These are phyloP conservation scores for Fusarium pseudonygamai DNA, from an alignment of 2,329 filamentous ascomycete species.

Conservation along the genomic window DNA sequence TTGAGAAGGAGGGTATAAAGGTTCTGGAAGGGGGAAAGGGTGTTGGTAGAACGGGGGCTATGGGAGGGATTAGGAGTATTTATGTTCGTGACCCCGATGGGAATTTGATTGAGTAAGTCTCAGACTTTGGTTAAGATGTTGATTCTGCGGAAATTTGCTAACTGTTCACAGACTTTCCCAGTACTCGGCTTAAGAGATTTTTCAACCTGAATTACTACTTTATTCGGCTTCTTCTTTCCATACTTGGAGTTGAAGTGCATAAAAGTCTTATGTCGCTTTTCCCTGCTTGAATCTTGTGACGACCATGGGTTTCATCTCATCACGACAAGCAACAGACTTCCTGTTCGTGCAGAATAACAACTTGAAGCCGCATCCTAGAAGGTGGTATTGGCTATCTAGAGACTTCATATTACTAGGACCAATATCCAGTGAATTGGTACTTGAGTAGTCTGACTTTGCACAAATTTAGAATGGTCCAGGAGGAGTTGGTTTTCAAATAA, in stretches of 20 bases:
- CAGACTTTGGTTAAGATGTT: fast-evolving
- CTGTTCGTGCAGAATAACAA: too few relatives aligned
- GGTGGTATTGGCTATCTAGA: not conserved
- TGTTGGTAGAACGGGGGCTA: conserved; percentile 65
- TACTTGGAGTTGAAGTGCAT: fast-evolving
- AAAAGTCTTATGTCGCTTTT: fast-evolving
- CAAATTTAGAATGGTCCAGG: not conserved
- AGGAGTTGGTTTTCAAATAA: not conserved
- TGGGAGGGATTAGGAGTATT: conserved; percentile 63
- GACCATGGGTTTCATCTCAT: too few relatives aligned
- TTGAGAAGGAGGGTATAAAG: conserved; percentile 56
- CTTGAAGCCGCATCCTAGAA: not conserved
- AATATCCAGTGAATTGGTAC: too few relatives aligned
- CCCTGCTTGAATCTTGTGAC: too few relatives aligned
- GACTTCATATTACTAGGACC: fast-evolving
- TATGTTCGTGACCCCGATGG: conserved; percentile 70
- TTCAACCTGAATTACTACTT: fast-evolving
- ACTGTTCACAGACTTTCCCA: not conserved
- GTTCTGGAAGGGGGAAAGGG: conserved; percentile 61
- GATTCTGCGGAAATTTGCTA: fast-evolving
- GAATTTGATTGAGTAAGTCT: conserved; percentile 68
- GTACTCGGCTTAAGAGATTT: not conserved
- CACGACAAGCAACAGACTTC: not conserved
- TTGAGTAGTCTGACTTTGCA: not conserved
- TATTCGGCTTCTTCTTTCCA: fast-evolving